Conservation (phyloP, 257 asterid species). For the Hygrophila difformis region DNA sequence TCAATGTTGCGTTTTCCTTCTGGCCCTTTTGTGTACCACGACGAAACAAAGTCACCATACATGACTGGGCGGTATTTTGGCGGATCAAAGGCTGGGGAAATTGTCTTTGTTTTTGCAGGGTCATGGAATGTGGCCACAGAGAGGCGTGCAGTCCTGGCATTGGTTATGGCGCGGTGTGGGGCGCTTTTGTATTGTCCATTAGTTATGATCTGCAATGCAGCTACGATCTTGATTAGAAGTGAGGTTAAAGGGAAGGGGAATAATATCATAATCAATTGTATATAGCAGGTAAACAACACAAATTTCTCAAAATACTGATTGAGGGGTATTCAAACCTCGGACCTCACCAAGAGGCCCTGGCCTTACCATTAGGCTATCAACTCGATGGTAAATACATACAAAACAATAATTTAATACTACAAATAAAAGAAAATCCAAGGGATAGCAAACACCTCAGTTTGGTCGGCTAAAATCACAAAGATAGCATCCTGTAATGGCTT, state of each 20-base stretch:
- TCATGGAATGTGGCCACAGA: slow-evolving; percentile 94
- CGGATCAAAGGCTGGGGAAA: slow-evolving; percentile 48
- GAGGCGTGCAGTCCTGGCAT: slow-evolving; percentile 48
- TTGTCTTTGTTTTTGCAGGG: slow-evolving; percentile 52
- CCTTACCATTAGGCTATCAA: too few relatives aligned
- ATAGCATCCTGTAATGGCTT: slow-evolving; percentile 57
- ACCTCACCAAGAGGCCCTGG: too few relatives aligned
- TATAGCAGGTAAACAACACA: too few relatives aligned
- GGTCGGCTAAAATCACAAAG: slow-evolving; percentile 79
- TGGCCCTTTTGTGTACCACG: slow-evolving; percentile 91
- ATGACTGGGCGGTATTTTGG: slow-evolving; percentile 53
- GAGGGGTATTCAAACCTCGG: too few relatives aligned
- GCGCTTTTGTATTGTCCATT: slow-evolving; percentile 79
- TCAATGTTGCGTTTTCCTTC: slow-evolving; percentile 77
- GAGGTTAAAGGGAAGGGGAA: too few relatives aligned
- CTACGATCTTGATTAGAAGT: too few relatives aligned
- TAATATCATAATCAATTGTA: too few relatives aligned
- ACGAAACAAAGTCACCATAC: slow-evolving; percentile 65
- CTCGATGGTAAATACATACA: too few relatives aligned
- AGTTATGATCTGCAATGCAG: slow-evolving; percentile 61
- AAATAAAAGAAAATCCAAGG: background rate
- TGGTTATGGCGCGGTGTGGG: slow-evolving; percentile 74
- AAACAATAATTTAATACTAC: too few relatives aligned
- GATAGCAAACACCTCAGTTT: slow-evolving; percentile 74
- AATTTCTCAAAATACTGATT: too few relatives aligned